Evolutionary conservation across 2,329 filamentous ascomycete genomes (phyloP).

Genomic region (Xylariaceae sp.): DNA sequence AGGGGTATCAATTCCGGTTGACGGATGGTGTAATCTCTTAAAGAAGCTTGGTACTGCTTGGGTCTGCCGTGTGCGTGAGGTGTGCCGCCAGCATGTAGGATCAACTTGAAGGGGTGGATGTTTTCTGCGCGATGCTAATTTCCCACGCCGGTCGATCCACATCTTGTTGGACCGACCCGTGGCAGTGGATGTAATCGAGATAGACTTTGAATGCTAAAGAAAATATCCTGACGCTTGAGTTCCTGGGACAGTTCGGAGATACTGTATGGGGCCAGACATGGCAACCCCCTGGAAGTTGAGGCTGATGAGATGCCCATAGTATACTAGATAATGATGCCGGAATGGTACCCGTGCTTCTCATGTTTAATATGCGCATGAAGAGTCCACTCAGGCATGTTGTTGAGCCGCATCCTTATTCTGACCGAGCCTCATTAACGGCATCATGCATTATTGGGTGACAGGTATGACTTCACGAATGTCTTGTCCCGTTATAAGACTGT

Average conservation of each 20-base stretch:
- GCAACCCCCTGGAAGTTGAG: constrained; percentile 28
- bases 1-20: constrained; percentile 15
- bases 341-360: constrained; percentile 22
- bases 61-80: constrained; percentile 12
- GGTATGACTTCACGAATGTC: neutral
- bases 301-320: constrained; percentile 27
- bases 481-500: constrained; percentile 3
- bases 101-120: constrained; percentile 11
- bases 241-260: constrained; percentile 23
- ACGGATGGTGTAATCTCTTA: constrained; percentile 22
- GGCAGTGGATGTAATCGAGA: constrained; percentile 44
- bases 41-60: constrained; percentile 21
- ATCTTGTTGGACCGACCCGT: constrained; percentile 43
- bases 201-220: constrained; percentile 30
- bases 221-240: constrained; percentile 24
- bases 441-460: constrained; percentile 16
- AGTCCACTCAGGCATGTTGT: constrained; percentile 20
- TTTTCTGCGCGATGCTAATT: constrained; percentile 30
- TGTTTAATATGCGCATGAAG: constrained; percentile 20
- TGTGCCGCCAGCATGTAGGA: constrained; percentile 13
- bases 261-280: constrained; percentile 38
- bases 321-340: constrained; percentile 20
- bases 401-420: constrained; percentile 26
- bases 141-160: constrained; percentile 29
- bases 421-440: constrained; percentile 20